A percentile compares a stretch with the other conserved stretches of the same genome.
phyloP scores from a whole-genome alignment of 441 rosid species.

The Populus hybrid region DNA sequence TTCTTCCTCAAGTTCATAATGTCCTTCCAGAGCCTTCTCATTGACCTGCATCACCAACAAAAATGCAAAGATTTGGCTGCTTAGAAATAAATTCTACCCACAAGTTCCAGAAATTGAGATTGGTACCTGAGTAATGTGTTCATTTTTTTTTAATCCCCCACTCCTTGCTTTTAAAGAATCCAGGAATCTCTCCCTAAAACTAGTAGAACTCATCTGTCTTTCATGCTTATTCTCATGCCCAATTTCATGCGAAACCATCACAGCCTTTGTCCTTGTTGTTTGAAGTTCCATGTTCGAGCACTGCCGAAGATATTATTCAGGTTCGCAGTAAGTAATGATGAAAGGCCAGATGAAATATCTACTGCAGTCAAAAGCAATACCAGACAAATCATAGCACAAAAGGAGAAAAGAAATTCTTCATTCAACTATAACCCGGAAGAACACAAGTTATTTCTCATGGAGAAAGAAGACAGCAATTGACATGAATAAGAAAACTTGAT shows the following conservation, averaged over 20 bases:
- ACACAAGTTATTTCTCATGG: neutral
- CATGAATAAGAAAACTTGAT: neutral
- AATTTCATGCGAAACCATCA: neutral
- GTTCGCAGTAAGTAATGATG: neutral
- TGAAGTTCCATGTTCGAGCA: slow-evolving; percentile 3
- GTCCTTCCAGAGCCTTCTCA: neutral
- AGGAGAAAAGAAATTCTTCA: neutral
- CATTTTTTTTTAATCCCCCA: neutral
- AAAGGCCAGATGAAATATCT: neutral
- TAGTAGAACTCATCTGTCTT: neutral
- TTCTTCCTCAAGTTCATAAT: neutral
- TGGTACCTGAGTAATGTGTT: neutral
- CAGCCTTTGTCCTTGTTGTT: neutral
- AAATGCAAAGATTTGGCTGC: neutral
- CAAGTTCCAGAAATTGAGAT: neutral
- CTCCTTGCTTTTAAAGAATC: neutral
- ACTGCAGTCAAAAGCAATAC: neutral
- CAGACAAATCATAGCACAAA: neutral
- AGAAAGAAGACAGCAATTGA: neutral
- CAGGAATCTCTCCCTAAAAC: neutral
- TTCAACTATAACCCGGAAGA: neutral
- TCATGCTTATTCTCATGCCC: neutral
- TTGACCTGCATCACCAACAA: neutral
- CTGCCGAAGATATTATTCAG: neutral
- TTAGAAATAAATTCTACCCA: neutral